Conservation (phyloP, 768 basidiomycete species). For the Boletus coccyginus region DNA sequence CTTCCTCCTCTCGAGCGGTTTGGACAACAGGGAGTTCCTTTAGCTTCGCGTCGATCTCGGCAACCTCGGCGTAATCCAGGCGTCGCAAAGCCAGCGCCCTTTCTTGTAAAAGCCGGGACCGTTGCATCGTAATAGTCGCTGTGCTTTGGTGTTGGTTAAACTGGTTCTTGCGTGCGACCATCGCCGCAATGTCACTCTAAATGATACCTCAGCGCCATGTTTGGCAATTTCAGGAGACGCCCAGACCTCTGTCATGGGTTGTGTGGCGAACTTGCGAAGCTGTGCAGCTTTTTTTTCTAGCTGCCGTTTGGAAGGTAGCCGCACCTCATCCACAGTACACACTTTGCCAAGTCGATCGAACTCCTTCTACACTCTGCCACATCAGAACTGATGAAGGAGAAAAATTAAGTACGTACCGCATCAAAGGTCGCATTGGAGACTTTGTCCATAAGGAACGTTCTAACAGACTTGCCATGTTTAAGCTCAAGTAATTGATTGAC, state of each 20-base stretch:
- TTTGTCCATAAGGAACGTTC: conserved; percentile 74
- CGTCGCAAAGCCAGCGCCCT: conserved; percentile 74
- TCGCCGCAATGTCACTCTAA: conserved; percentile 81
- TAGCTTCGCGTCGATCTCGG: conserved; percentile 60
- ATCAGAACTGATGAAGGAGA: conserved; percentile 9
- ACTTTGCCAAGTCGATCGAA: conserved; percentile 55
- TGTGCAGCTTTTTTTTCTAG: conserved; percentile 65
- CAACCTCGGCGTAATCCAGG: conserved; percentile 63
- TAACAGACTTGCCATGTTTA: conserved; percentile 67
- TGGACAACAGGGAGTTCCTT: conserved; percentile 42
- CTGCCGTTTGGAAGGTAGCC: conserved; percentile 63
- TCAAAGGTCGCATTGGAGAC: conserved; percentile 74
- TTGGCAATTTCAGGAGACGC: conserved; percentile 5
- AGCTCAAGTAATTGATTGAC: conserved; percentile 72
- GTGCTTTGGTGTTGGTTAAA: conserved; percentile 34
- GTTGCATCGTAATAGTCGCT: conserved; percentile 47
- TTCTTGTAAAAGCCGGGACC: conserved; percentile 64
- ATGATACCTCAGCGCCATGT: conserved; percentile 8
- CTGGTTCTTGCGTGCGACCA: conserved; percentile 65
- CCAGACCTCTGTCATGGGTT: conserved; percentile 77
- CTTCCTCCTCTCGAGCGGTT: conserved; percentile 24
- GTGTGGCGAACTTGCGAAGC: conserved; percentile 54
- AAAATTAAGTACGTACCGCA: conserved; percentile 44
- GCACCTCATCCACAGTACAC: conserved; percentile 50
- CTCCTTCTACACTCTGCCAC: conserved; percentile 53